These are phyloP conservation scores for Pseudozyma thailandica DNA, from an alignment of 1,284 basidiomycete species.

Conservation along the genomic window DNA sequence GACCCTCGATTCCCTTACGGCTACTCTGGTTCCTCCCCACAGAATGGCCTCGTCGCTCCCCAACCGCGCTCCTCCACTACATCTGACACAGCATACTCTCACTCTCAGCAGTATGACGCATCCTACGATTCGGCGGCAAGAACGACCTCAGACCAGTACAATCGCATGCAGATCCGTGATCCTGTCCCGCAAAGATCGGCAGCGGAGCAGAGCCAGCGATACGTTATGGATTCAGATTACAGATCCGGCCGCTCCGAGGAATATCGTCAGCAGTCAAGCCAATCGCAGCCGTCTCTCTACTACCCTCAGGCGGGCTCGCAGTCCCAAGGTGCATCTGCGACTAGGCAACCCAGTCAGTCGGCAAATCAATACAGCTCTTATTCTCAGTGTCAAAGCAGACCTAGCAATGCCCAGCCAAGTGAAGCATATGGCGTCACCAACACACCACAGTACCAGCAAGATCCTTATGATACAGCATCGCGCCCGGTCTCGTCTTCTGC, in stretches of 20 bases:
- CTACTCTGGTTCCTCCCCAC: slow-evolving; percentile 1
- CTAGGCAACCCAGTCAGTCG: slow-evolving; percentile 5
- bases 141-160: slow-evolving; percentile 13
- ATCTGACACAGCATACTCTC: not conserved
- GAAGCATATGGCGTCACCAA: not conserved
- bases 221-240: slow-evolving; percentile 3
- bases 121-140: slow-evolving; percentile 13
- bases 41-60: not conserved
- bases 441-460: not conserved
- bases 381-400: not conserved
- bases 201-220: slow-evolving; percentile 5
- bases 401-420: not conserved
- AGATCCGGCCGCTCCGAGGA: slow-evolving; percentile 4
- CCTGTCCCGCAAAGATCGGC: not conserved
- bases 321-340: not conserved
- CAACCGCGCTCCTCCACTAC: slow-evolving; percentile 6
- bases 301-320: not conserved
- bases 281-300: not conserved
- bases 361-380: not conserved
- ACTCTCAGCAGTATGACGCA: slow-evolving; percentile 11
- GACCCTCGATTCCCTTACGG: slow-evolving; percentile 37
- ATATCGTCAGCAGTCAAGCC: slow-evolving; percentile 7
- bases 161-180: slow-evolving; percentile 20
- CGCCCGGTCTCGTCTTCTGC: slow-evolving; percentile 47
- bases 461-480: slow-evolving; percentile 3